Base-by-base conservation (phyloP, 2,329 filamentous ascomycete genomes). In the Arthrobotrys entomopaga region DNA sequence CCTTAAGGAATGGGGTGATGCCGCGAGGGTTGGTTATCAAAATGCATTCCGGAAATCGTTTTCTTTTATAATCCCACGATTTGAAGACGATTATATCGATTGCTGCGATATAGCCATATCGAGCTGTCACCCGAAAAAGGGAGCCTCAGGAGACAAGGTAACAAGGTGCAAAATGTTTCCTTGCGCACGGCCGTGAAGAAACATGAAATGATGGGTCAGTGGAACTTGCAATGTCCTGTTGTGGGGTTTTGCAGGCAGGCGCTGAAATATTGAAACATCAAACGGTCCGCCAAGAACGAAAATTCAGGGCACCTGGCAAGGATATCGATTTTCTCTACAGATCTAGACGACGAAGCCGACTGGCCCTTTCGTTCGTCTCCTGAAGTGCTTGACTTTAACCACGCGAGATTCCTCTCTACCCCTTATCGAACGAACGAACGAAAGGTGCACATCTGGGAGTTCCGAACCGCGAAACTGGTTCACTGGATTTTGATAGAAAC, bases 401-500 rank as follows among this genome's bases (percentile, higher is more conserved):
- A 69, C 65, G 65, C 57, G 65, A 61, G 65, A 69, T 56, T 53
- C 48, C 49, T 69, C 56, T 56, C 38, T 40, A 40, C 50, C 49
- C 65, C 65, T 57, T 58, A 24, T 56, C 20, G 19, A 42, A 29
- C 10, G n/a, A 42, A 15, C 20, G 19, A 42, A 29, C 10, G n/a
- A 42, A 15, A 19, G 46, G 38, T 40, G 29, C 34, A 15, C 16
- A 38, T 19, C 22, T 26, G 16, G 24, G 13, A 42, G 57, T 69
- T 69, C 65, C 65, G 65, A 69, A 69, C 22, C 26, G 65, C 65
- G 65, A 69, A 69, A 56, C 24, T 38, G 40, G 56, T 19, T 13
- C 16, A 43, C 38, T 48, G 58, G 56, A 48, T 48, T 59, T 20
- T 29, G 19, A 48, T n/a, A n/a, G 19, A 48, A 1, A 19, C 10